These are phyloP conservation scores for Triticum timopheevii DNA, from an alignment of 176 grass and related monocot species.

Conservation along the genomic window DNA sequence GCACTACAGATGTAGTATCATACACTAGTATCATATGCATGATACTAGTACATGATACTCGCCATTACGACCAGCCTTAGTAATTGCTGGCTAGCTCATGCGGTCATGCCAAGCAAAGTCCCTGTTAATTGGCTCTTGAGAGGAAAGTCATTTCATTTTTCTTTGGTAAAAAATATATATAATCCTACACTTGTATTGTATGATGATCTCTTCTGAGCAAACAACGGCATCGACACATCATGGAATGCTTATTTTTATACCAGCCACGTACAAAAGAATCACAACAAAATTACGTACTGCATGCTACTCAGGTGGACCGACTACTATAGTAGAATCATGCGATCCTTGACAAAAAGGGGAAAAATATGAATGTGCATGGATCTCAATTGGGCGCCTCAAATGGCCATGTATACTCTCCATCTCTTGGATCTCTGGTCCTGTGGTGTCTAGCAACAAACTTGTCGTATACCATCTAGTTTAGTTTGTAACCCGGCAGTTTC, in stretches of 20 bases:
- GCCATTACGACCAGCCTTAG: no score
- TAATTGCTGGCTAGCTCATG: background rate
- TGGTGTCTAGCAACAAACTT: no score
- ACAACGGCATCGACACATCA: background rate
- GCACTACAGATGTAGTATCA: no score
- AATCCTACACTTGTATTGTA: constrained; percentile 6
- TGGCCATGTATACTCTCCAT: constrained; percentile 5
- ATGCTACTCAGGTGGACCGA: constrained; percentile 7
- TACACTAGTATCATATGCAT: no score
- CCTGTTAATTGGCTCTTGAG: background rate
- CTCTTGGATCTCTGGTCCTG: constrained; percentile 1
- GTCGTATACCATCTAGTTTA: background rate
- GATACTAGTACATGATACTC: no score
- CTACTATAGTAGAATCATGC: constrained; percentile 29
- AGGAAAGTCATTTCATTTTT: background rate
- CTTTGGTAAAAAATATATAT: background rate
- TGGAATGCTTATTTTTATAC: constrained; percentile 51
- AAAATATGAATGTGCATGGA: constrained; percentile 12
- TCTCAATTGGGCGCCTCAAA: background rate
- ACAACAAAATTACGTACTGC: background rate
- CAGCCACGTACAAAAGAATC: constrained; percentile 47
- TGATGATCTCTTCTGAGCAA: background rate
- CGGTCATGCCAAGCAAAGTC: background rate
- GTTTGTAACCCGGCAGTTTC: constrained; percentile 54
- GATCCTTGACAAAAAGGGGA: constrained; percentile 21